Evolutionary conservation across 495 filamentous ascomycete species (phyloP), one percentile per base, ranked within the genome.

Genomic region (Podospora pseudocomata): DNA sequence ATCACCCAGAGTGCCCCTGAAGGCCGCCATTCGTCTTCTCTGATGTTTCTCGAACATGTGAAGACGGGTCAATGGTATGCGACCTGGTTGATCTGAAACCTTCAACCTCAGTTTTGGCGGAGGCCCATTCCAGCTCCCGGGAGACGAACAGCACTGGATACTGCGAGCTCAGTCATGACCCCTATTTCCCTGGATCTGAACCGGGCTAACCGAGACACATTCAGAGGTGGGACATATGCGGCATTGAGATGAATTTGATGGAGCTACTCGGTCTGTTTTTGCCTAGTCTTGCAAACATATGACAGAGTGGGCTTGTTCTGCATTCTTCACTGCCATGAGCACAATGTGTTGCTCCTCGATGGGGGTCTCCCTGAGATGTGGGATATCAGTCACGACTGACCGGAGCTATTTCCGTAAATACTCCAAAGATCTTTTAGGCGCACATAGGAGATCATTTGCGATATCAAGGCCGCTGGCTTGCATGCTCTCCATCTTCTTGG

Each of bases 41-140:
- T 32, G 39, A 49, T 49, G 39, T 49, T 61, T 54, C 32, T 67
- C 58, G 58, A 67, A 67, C 23, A 23, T 30, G 23, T 61, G 56
- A 44, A 55, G 49, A 23, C 16, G 3, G 65, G 60, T 23, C 60
- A 56, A 9, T 5, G 15, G 18, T 28, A 0, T 27, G 60, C 65
- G 60, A 18, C 60, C 44, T 5, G 39, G 7, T 53, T 63, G 49
- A 56, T 62, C 49, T n/a, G 59, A 39, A 39, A 34, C 49, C 19
- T 16, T 23, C 23, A 13, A 13, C 53, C 26, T 26, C 15, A 3
- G 2, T 3, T 49, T 49, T 49, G 39, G 39, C 39, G 39, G 39
- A 49, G 39, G 39, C 39, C 39, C 39, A 49, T 49, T 49, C 7
- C 39, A 49, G 7, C 39, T 49, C 9, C 9, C 13, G 13, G 7